These are phyloP conservation scores for Suillus bovinus DNA, from an alignment of 768 basidiomycete genomes.

Conservation along the genomic window DNA sequence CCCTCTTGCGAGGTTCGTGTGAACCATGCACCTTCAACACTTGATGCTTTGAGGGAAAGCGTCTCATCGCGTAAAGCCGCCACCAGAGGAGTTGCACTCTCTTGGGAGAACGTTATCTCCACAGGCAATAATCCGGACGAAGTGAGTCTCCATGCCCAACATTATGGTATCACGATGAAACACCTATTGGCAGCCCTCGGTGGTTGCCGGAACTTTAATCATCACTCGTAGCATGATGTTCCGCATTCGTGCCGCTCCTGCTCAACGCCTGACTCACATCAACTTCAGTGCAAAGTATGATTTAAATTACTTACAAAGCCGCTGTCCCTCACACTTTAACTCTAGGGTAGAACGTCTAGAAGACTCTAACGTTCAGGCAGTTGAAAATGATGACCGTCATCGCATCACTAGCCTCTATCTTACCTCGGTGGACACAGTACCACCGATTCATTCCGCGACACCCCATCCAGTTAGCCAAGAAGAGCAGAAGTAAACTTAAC, in stretches of 20 bases:
- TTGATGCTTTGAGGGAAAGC: slow-evolving; percentile 31
- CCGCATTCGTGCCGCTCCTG: slow-evolving; percentile 40
- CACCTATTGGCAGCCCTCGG: slow-evolving; percentile 25
- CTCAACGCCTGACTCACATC: slow-evolving; percentile 33
- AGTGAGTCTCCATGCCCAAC: slow-evolving; percentile 15
- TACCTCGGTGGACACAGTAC: slow-evolving; percentile 31
- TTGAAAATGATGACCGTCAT: slow-evolving; percentile 20
- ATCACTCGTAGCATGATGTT: slow-evolving; percentile 41
- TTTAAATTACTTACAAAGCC: not conserved
- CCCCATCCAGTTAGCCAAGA: slow-evolving; percentile 13
- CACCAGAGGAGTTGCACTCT: slow-evolving; percentile 23
- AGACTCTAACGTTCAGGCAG: slow-evolving; percentile 17
- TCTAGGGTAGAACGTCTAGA: slow-evolving; percentile 27
- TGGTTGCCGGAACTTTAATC: slow-evolving; percentile 40
- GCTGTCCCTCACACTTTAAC: not conserved
- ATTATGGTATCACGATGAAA: too few species aligned
- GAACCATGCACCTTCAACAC: slow-evolving; percentile 28
- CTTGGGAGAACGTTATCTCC: slow-evolving; percentile 39
- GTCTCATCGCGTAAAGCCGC: slow-evolving; percentile 22
- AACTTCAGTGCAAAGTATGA: slow-evolving; percentile 44
- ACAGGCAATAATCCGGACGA: slow-evolving; percentile 23
- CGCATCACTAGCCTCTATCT: slow-evolving; percentile 38
- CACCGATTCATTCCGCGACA: slow-evolving; percentile 33
- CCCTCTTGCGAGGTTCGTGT: slow-evolving; percentile 32
- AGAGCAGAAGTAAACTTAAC: not conserved